A percentile compares a stretch with the other conserved stretches of the same genome.
Conservation (phyloP, 768 basidiomycete genomes). For the Psilocybe cubensis region DNA sequence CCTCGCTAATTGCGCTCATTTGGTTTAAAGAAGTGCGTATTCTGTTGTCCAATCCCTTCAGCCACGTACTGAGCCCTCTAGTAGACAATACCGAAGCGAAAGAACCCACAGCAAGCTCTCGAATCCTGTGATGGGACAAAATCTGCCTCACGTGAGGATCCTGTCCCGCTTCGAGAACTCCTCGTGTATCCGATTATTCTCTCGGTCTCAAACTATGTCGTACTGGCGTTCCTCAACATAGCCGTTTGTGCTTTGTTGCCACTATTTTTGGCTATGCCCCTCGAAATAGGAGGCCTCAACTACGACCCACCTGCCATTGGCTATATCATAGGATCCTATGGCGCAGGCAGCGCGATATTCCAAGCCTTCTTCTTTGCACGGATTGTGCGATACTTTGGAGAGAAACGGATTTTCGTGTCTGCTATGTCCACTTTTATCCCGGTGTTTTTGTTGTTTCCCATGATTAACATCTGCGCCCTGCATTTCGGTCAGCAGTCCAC, state of each 20-base stretch:
- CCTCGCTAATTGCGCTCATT: conserved; percentile 35
- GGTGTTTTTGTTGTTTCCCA: conserved; percentile 45
- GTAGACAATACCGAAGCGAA: conserved; percentile 33
- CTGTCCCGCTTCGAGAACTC: conserved; percentile 45
- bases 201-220: conserved; percentile 70
- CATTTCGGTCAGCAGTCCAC: conserved; percentile 35
- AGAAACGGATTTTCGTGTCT: conserved; percentile 40
- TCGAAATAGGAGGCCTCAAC: conserved; percentile 67
- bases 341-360: conserved; percentile 39
- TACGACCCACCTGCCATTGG: conserved; percentile 67
- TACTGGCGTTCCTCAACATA: conserved; percentile 68
- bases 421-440: conserved; percentile 43
- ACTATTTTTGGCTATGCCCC: conserved; percentile 70
- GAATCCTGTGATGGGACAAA: conserved; percentile 18
- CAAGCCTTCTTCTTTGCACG: conserved; percentile 47
- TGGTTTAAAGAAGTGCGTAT: conserved; percentile 48
- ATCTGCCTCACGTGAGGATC: conserved; percentile 24
- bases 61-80: background rate
- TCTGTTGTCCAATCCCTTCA: background rate
- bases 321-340: conserved; percentile 50
- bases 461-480: conserved; percentile 47
- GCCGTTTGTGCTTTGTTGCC: conserved; percentile 58
- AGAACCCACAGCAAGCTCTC: conserved; percentile 12
- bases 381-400: conserved; percentile 45
- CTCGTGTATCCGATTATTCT: conserved; percentile 61